Conservation (phyloP, 495 filamentous ascomycete genomes). For the Zalerion maritima region DNA sequence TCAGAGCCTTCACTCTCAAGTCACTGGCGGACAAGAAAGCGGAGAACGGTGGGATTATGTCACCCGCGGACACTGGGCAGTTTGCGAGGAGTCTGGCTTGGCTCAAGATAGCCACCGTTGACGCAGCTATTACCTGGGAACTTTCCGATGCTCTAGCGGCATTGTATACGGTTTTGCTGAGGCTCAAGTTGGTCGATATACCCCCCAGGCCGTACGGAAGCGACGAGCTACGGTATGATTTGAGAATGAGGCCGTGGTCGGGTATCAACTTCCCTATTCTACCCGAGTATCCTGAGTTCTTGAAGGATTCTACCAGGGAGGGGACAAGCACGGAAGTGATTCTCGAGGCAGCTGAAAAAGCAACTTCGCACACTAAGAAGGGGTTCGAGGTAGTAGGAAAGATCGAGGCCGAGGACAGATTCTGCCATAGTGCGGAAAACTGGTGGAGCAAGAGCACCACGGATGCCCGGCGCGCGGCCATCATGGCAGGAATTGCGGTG, state of each 20-base stretch:
- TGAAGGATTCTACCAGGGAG: slow-evolving; percentile 19
- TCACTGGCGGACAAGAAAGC: slow-evolving; percentile 20
- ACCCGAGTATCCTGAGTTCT: slow-evolving; percentile 50
- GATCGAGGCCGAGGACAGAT: slow-evolving; percentile 28
- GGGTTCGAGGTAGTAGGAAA: slow-evolving; percentile 47
- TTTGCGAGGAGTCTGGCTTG: slow-evolving; percentile 42
- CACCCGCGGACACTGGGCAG: too few relatives aligned
- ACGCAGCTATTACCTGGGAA: slow-evolving; percentile 52
- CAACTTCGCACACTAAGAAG: slow-evolving; percentile 45
- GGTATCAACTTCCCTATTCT: slow-evolving; percentile 53
- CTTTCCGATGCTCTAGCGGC: slow-evolving; percentile 53
- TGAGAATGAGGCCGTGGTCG: slow-evolving; percentile 83
- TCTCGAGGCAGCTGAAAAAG: slow-evolving; percentile 44
- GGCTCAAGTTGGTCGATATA: slow-evolving; percentile 41
- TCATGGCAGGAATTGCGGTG: slow-evolving; percentile 50
- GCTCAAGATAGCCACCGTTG: slow-evolving; percentile 45
- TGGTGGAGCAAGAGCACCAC: slow-evolving; percentile 45
- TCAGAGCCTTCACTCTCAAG: slow-evolving; percentile 42
- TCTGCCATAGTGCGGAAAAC: slow-evolving; percentile 34
- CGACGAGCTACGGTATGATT: slow-evolving; percentile 59
- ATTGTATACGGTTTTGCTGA: slow-evolving; percentile 51
- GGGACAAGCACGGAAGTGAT: slow-evolving; percentile 25
- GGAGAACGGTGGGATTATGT: too few relatives aligned
- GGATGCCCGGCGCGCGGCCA: slow-evolving; percentile 47
- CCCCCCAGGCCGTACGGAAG: slow-evolving; percentile 55